Base-by-base conservation (phyloP, 805 yeast species). In the Pichia kluyveri region DNA sequence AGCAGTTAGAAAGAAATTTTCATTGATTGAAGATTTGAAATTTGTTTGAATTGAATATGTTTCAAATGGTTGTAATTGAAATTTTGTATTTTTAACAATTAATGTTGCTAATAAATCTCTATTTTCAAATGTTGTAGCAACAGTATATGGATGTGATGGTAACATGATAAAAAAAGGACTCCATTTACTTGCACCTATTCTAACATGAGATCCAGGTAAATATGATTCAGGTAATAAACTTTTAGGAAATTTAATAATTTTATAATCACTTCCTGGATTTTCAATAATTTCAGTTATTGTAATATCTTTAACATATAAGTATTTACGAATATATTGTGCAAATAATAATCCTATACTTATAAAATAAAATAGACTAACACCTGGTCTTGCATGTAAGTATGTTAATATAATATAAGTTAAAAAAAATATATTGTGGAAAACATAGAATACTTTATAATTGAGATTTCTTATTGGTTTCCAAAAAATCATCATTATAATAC, bases 121-220 rank as follows among this genome's bases (percentile, higher is more conserved):
- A 14, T 54, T 51, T 36, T 56, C 58, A 39, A 36, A 46, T 2
- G 44, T 50, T 1, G 80, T 71, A 0, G 79, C 76, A 12, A 82
- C 67, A 0, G 89, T 80, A 56, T 71, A 84, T 3, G 91, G 90
- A 58, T 83, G 90, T 2, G 83, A 69, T 8, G 91, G 80, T 6
- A 68, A 59, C 2, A 82, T 27, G 75, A 79, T 73, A 45, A 62
- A 69, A 46, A 71, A 60, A 2, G 70, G 70, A 45, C 70, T 65
- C 19, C 66, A 54, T 19, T 66, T 61, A 2, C 62, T 48, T 11
- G 62, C 59, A 4, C 76, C 72, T 2, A 81, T 50, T 54, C 89
- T 65, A 2, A 82, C 46, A 56, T 83, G 90, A 1, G 82, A 72
- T 0, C 80, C 86, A 0, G 86, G 78, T 6, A 58, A 48, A 8